Evolutionary conservation across 495 filamentous ascomycete genomes (phyloP), one percentile per base, ranked within the genome.

Genomic region (Apiosordaria backusii): DNA sequence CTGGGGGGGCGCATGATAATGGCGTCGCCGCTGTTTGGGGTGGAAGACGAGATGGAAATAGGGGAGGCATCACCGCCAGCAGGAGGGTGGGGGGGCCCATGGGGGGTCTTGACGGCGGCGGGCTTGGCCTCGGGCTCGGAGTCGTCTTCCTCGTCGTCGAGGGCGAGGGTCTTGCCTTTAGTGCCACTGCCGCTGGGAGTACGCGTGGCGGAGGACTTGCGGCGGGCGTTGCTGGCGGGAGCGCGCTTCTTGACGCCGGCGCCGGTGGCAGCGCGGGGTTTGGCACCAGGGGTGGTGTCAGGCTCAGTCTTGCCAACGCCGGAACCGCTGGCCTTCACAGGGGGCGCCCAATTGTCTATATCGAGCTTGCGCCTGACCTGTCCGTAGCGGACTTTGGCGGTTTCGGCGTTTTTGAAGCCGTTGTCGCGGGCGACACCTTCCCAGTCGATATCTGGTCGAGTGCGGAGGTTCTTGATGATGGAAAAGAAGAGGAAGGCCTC

Each of bases 321-420:
- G 13, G 55, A 26, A 21, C 16, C 27, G 26, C 35, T 27, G 22
- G n/a, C 25, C 15, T 64, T 63, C 54, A 15, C 7, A 45, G 54
- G n/a, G 16, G 24, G 18, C 5, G 4, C 21, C 58, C 59, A 65
- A 50, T 24, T 66, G 19, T 73, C 69, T n/a, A 74, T 18, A 6
- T 68, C 67, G 0, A 73, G 69, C 65, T 74, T 74, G 63, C 70
- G 68, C 62, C 65, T 71, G 54, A 76, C 65, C 58, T 76, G 74
- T 24, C 72, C 70, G 18, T 68, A 76, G 54, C 74, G 74, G 24
- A 74, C 72, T 63, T 69, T 72, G 19, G 70, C 67, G 9, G 66
- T 68, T 18, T 64, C 67, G 9, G 67, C 68, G 60, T 71, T 72
- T 62, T 71, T 74, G 57, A 65, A 62, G 0, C 50, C 52, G 2